Percentiles rank a stretch among this genome's conserved stretches.
These are phyloP conservation scores for Rosa persica DNA, from an alignment of 306 rosid genomes.

Conservation along the genomic window DNA sequence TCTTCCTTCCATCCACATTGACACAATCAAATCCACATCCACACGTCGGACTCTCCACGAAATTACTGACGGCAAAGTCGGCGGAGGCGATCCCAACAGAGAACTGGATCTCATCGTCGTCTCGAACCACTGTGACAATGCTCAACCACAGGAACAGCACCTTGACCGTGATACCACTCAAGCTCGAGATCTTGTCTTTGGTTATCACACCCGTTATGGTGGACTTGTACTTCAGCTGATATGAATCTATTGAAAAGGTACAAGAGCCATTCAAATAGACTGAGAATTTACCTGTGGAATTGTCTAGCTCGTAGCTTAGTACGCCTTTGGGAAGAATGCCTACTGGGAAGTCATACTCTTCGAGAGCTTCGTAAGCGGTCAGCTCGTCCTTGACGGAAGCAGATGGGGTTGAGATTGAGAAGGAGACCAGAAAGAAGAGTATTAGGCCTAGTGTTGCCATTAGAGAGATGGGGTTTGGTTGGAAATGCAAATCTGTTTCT, in stretches of 20 bases:
- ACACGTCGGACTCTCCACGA: conserved; percentile 47
- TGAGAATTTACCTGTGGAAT: conserved; percentile 50
- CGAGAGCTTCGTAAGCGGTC: conserved; percentile 44
- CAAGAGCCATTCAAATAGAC: conserved; percentile 42
- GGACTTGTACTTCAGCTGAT: conserved; percentile 49
- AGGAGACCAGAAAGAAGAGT: conserved; percentile 27
- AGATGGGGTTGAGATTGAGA: conserved; percentile 9
- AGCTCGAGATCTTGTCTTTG: conserved; percentile 38
- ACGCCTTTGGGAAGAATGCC: conserved; percentile 60
- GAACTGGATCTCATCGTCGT: conserved; percentile 41
- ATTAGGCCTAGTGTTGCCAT: conserved; percentile 15
- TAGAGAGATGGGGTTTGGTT: conserved; percentile 15
- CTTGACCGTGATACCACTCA: conserved; percentile 49
- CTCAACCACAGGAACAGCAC: conserved; percentile 44
- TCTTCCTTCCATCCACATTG: conserved; percentile 12
- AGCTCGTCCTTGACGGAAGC: conserved; percentile 10
- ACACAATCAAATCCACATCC: conserved; percentile 67
- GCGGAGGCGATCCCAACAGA: conserved; percentile 60
- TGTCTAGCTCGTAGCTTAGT: conserved; percentile 38
- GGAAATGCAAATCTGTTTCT: conserved; percentile 13
- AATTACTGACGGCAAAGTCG: conserved; percentile 40
- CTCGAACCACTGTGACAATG: conserved; percentile 37
- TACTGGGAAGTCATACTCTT: conserved; percentile 46
- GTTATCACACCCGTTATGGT: conserved; percentile 46
- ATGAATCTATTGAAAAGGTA: conserved; percentile 33